Conservation (phyloP, 2,329 filamentous ascomycete genomes). For the Nannizziopsis arthrosporioides region DNA sequence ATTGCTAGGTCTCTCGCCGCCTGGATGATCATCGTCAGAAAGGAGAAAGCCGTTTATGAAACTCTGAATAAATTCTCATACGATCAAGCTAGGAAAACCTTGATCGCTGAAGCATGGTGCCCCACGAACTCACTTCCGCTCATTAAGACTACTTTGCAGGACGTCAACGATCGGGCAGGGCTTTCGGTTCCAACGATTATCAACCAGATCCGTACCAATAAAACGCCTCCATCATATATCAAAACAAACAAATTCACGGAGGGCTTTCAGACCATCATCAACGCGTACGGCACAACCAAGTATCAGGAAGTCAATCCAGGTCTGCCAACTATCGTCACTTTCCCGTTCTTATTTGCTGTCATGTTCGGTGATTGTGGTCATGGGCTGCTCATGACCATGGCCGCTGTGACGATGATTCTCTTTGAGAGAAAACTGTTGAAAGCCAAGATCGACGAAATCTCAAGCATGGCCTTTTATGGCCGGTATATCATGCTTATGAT, state of each 20-base stretch:
- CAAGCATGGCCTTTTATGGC: slow-evolving; percentile 97
- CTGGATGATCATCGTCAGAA: slow-evolving; percentile 96
- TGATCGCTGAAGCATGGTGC: slow-evolving; percentile 96
- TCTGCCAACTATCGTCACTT: slow-evolving; percentile 88
- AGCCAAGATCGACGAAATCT: slow-evolving; percentile 92
- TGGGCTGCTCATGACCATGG: slow-evolving; percentile 73
- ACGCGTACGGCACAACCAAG: slow-evolving; percentile 94
- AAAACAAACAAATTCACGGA: slow-evolving; percentile 98
- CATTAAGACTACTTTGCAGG: slow-evolving; percentile 86
- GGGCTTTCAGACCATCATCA: slow-evolving; percentile 97
- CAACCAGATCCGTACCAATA: slow-evolving; percentile 93
- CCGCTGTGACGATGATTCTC: slow-evolving; percentile 86
- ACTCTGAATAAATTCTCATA: slow-evolving; percentile 95
- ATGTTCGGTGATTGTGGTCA: slow-evolving; percentile 99
- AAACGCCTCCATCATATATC: slow-evolving; percentile 92
- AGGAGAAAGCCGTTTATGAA: slow-evolving; percentile 96
- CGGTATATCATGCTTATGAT: slow-evolving; percentile 98
- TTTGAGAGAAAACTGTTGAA: slow-evolving; percentile 72
- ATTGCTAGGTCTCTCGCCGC: slow-evolving; percentile 86
- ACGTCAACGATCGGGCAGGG: slow-evolving; percentile 91
- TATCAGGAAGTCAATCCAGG: slow-evolving; percentile 97
- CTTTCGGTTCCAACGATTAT: slow-evolving; percentile 97
- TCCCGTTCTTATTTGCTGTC: slow-evolving; percentile 98
- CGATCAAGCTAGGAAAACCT: slow-evolving; percentile 83
- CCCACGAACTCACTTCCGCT: slow-evolving; percentile 79